Evolutionary conservation across 1,284 basidiomycete species (phyloP).

Genomic region (Pascua guehoae): DNA sequence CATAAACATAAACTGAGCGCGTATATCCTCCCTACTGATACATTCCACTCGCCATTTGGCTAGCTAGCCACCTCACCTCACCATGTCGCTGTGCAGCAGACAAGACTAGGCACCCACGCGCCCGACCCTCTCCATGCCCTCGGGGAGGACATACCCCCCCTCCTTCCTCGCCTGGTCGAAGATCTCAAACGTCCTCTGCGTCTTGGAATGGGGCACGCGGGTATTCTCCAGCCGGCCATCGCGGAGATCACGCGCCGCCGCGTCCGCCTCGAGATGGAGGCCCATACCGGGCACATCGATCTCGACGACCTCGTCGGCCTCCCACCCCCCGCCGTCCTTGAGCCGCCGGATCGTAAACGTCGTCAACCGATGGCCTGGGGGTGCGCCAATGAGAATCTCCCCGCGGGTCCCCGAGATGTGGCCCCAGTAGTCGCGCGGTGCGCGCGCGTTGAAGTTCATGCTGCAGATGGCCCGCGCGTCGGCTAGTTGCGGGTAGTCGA

Average conservation of each 20-base stretch:
- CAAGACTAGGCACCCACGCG: neutral
- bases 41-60: too few relatives aligned
- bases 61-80: too few relatives aligned
- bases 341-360: constrained; percentile 1
- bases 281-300: constrained; percentile 34
- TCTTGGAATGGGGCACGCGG: constrained; percentile 39
- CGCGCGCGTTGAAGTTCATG: constrained; percentile 6
- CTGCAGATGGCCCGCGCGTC: constrained; percentile 22
- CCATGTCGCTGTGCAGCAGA: too few relatives aligned
- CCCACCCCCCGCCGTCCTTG: neutral
- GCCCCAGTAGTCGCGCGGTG: constrained; percentile 4
- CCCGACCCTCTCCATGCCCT: constrained; percentile 41
- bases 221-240: constrained; percentile 39
- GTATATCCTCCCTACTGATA: too few relatives aligned
- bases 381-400: constrained; percentile 10
- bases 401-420: constrained; percentile 12
- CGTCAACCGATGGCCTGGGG: constrained; percentile 3
- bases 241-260: constrained; percentile 43
- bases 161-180: constrained; percentile 47
- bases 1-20: too few relatives aligned
- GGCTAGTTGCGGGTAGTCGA: constrained; percentile 40
- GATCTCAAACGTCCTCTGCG: constrained; percentile 41
- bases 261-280: constrained; percentile 49
- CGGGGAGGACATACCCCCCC: constrained; percentile 40
- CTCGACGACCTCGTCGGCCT: constrained; percentile 20